phyloP scores from a whole-genome alignment of 179 eudicot genomes.

The Silene coronaria region DNA sequence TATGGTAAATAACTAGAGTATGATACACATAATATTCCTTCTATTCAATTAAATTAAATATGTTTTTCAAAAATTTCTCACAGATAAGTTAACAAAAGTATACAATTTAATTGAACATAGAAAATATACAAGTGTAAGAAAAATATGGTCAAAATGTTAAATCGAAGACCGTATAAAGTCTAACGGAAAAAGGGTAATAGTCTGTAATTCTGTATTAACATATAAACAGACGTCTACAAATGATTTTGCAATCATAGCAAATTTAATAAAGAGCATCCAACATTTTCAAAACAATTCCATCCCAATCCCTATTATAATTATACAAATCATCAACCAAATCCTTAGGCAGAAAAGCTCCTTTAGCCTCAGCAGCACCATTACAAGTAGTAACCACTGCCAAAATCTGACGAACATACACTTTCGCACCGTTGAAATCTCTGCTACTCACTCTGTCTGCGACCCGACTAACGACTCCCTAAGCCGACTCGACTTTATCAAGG shows the following conservation, averaged over 20 bases:
- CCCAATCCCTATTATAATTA: slow-evolving; percentile 8
- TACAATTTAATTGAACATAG: too few species aligned
- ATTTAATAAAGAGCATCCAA: slow-evolving; percentile 11
- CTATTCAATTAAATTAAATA: too few species aligned
- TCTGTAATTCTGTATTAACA: too few species aligned
- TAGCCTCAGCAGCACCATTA: neutral
- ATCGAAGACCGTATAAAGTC: too few species aligned
- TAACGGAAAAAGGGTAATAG: too few species aligned
- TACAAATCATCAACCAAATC: slow-evolving; percentile 1
- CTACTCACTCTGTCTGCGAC: neutral
- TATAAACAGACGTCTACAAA: too few species aligned
- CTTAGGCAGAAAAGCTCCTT: slow-evolving; percentile 20
- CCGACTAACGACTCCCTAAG: neutral
- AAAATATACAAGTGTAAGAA: too few species aligned
- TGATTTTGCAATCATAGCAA: neutral
- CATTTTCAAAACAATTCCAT: slow-evolving; percentile 12
- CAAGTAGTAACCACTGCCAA: slow-evolving; percentile 6
- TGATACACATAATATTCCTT: too few species aligned
- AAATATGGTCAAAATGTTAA: too few species aligned
- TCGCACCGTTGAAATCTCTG: slow-evolving; percentile 13
- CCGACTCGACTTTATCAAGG: slow-evolving; percentile 13
- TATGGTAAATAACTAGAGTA: too few species aligned
- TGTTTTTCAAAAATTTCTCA: too few species aligned
- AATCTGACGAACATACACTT: neutral
- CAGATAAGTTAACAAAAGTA: too few species aligned